Conservation (phyloP, 2,329 filamentous ascomycete genomes). For the Apiospora aurea region DNA sequence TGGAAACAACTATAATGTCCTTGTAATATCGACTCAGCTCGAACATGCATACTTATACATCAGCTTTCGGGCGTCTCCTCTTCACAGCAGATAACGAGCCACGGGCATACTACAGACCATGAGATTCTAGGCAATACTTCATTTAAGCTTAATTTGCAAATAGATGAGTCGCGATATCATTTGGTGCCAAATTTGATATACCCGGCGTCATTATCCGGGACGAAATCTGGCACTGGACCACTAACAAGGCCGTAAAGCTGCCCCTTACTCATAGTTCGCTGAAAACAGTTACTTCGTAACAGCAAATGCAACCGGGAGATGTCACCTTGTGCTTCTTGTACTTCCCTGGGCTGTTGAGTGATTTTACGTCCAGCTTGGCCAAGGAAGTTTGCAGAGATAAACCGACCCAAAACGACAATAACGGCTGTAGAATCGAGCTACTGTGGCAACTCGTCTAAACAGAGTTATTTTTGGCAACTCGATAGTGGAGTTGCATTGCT, state of each 20-base stretch:
- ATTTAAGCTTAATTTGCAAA: conserved; percentile 41
- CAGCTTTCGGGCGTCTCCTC: conserved; percentile 23
- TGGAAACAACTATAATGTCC: background rate
- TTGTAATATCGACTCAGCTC: background rate
- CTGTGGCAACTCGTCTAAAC: background rate
- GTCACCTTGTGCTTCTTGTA: background rate
- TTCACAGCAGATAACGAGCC: conserved; percentile 33
- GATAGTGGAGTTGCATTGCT: conserved; percentile 17
- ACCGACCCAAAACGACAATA: background rate
- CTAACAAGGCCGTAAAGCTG: background rate
- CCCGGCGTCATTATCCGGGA: conserved; percentile 42
- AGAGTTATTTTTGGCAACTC: conserved; percentile 19
- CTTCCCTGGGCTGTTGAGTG: background rate
- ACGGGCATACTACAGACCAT: conserved; percentile 29
- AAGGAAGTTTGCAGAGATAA: background rate
- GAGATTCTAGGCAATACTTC: conserved; percentile 31
- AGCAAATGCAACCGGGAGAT: background rate
- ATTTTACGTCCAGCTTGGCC: background rate
- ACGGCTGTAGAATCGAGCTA: background rate
- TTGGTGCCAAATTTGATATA: conserved; percentile 38
- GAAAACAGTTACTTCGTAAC: background rate
- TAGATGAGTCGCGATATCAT: conserved; percentile 38
- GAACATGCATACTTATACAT: conserved; percentile 22
- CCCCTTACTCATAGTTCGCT: conserved; percentile 12
- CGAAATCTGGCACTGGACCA: background rate